Conservation (phyloP, 2,329 filamentous ascomycete species). For the Aspergillus phoenicis region DNA sequence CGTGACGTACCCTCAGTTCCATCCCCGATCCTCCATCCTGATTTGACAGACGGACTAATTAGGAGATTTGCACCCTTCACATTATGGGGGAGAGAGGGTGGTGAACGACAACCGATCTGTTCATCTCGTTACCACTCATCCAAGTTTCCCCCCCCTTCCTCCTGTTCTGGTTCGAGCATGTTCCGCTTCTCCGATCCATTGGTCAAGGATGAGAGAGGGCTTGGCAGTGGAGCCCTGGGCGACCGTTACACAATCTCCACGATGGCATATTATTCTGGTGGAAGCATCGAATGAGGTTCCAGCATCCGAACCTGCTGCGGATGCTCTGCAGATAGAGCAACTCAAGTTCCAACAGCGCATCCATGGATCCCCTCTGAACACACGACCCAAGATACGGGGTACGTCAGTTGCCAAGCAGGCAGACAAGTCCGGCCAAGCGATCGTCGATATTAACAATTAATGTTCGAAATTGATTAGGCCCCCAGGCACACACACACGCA, state of each 20-base stretch:
- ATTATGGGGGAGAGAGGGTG: neutral
- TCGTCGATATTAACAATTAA: neutral
- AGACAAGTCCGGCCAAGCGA: neutral
- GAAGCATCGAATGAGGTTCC: neutral
- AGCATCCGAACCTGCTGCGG: neutral
- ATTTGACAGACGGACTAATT: slow-evolving; percentile 2
- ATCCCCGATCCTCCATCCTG: slow-evolving; percentile 15
- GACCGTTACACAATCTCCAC: slow-evolving; percentile 3
- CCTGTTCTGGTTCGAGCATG: neutral
- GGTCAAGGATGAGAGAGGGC: neutral
- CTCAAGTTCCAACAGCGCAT: too few species aligned
- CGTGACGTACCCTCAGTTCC: slow-evolving; percentile 17
- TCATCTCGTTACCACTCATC: neutral
- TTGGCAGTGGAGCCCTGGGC: neutral
- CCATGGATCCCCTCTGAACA: neutral
- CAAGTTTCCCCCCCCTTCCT: neutral
- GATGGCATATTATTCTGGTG: neutral
- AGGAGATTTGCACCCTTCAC: neutral
- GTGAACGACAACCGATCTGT: neutral
- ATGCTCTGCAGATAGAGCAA: neutral
- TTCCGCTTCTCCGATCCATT: too few species aligned
- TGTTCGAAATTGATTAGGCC: neutral
- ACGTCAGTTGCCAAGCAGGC: neutral
- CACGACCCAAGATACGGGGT: slow-evolving; percentile 1
- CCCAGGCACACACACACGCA: neutral